phyloP scores from a whole-genome alignment of 1,284 basidiomycete genomes.

The Trametes sp. region DNA sequence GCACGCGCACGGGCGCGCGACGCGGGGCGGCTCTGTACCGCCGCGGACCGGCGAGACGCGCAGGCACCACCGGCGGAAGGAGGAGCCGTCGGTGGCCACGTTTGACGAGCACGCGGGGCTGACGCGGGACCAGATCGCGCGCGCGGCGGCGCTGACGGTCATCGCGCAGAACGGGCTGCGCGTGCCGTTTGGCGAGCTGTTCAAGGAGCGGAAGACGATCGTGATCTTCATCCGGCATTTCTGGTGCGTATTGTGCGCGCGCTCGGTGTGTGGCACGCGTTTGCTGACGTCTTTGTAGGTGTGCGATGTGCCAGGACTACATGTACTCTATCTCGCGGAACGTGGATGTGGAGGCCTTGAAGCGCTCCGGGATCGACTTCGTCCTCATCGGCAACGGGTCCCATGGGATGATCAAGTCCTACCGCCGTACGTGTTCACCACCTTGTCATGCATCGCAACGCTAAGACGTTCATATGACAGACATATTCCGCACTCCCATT shows the following conservation, averaged over 20 bases:
- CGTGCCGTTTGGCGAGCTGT: conserved; percentile 77
- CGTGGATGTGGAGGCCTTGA: conserved; percentile 60
- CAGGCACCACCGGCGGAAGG: conserved; percentile 15
- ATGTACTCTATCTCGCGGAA: conserved; percentile 69
- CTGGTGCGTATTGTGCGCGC: conserved; percentile 49
- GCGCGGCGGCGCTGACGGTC: conserved; percentile 69
- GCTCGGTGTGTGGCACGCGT: not conserved
- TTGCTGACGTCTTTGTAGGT: conserved; percentile 48
- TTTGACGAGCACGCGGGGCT: conserved; percentile 48
- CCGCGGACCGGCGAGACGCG: conserved; percentile 10
- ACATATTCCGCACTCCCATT: conserved; percentile 68
- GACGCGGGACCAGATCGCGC: conserved; percentile 57
- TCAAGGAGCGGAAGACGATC: conserved; percentile 69
- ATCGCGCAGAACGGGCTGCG: conserved; percentile 71
- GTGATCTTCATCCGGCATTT: conserved; percentile 82
- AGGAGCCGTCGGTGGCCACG: conserved; percentile 23
- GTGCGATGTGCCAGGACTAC: conserved; percentile 86
- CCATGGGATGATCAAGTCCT: conserved; percentile 75
- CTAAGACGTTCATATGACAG: conserved; percentile 37
- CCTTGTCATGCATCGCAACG: not conserved
- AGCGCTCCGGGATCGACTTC: conserved; percentile 61
- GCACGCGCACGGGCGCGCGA: conserved; percentile 5
- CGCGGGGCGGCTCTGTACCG: conserved; percentile 18
- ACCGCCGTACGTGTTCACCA: conserved; percentile 46
- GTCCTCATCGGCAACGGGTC: conserved; percentile 85